Base-by-base conservation (phyloP, 139 green algal species). In the Volvox africanus region DNA sequence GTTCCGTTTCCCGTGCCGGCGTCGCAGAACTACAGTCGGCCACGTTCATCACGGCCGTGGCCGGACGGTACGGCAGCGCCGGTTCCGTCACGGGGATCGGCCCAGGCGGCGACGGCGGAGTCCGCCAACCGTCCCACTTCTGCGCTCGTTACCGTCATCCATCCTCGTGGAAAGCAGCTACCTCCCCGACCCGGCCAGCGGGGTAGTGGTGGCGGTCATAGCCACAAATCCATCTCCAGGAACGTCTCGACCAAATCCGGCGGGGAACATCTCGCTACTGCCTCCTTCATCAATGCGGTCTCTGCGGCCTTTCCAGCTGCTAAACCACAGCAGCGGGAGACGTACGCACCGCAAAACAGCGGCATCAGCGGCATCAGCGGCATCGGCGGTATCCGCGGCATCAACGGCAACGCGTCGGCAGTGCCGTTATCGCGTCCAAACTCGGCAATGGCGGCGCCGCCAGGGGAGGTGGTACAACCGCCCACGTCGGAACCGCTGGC, bases 21-120 rank as follows among this genome's bases (percentile, higher is more conserved):
- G 5, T 61, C 68, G 0, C 26, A 55, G 30, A n/a, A 30, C 24
- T 90, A 90, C 86, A 20, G 22, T 0, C 86, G 86, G 32, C 86
- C 86, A 1, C 55, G 32, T 17, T 77, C 73, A 1, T 83, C 86
- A 22, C 14, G 35, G 30, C 86, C 86, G 21, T 22, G 6, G 20
- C 73, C 86, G 36, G 73, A 90, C 19, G 86, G 71, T 26, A 83
- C 73, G 12, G 86, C 86, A 2, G 50, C 86, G 19, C 69, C 85
- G 17, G 30, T 89, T 26, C 85, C 85, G 6, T 81, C 67, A 17
- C 83, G 83, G 67, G 83, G 35, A 9, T 62, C 83, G 12, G 67
- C 67, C 0, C 11, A 26, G 13, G 26, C n/a, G 37, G 85, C 85
- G 3, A 36, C 85, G 14, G 69, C 36, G 85, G 69, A 30, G 26